Evolutionary conservation across 164 flowering plant species (phyloP).

Genomic region (Chimonanthus salicifolius): DNA sequence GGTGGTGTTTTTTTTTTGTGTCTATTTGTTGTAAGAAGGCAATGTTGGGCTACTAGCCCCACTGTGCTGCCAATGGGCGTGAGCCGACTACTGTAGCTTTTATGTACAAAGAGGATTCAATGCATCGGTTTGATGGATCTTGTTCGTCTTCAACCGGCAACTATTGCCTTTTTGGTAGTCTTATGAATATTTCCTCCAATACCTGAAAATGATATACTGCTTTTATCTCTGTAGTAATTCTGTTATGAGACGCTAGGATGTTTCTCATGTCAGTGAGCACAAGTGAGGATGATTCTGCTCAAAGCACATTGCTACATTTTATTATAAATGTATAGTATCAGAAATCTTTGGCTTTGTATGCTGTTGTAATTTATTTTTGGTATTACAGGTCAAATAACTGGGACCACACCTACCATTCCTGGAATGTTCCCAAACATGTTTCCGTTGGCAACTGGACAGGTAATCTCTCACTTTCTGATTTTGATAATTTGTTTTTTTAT

Average conservation of each 20-base stretch:
- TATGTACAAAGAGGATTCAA: conserved; percentile 81
- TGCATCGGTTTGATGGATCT: conserved; percentile 89
- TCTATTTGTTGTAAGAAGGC: conserved; percentile 85
- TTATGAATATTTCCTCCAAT: conserved; percentile 47
- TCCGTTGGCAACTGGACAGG: conserved; percentile 67
- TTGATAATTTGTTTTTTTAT: not conserved
- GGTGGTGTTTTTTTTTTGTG: conserved; percentile 93
- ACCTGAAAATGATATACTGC: conserved; percentile 33
- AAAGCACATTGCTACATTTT: conserved; percentile 5
- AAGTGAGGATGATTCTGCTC: conserved; percentile 9
- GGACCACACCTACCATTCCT: conserved; percentile 55
- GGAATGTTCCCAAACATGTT: conserved; percentile 85
- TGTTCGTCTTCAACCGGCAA: conserved; percentile 83
- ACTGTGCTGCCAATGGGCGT: conserved; percentile 96
- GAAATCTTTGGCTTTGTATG: not conserved
- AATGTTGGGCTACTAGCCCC: conserved; percentile 95
- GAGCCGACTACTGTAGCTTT: conserved; percentile 98
- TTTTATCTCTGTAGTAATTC: conserved; percentile 21
- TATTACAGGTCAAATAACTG: conserved; percentile 64
- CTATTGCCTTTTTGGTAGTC: conserved; percentile 80
- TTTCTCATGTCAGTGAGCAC: conserved; percentile 9
- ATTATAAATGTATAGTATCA: not conserved
- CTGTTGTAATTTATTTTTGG: conserved; percentile 13
- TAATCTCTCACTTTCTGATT: conserved; percentile 13
- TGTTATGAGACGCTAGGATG: conserved; percentile 24